Evolutionary conservation across 164 flowering plant genomes (phyloP).

Genomic region (Hamamelis virginiana): DNA sequence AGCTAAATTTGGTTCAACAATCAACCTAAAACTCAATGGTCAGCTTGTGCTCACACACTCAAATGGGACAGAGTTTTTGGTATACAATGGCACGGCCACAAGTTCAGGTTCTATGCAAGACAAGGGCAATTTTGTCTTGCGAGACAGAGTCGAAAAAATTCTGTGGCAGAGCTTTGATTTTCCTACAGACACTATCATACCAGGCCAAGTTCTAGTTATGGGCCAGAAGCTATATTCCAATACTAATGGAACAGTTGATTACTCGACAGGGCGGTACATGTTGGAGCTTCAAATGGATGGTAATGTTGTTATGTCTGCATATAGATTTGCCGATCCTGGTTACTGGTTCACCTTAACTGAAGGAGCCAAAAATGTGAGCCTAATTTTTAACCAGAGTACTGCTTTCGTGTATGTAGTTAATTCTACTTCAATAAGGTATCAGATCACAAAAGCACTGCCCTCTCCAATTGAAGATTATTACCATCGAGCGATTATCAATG

Average conservation of each 20-base stretch:
- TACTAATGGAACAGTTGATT: constrained; percentile 16
- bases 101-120: constrained; percentile 11
- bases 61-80: constrained; percentile 6
- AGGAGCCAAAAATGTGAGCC: constrained; percentile 6
- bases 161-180: constrained; percentile 23
- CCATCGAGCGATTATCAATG: constrained; percentile 18
- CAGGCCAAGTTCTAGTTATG: constrained; percentile 16
- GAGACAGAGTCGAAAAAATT: neutral
- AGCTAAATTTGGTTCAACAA: constrained; percentile 16
- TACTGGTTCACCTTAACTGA: constrained; percentile 12
- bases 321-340: constrained; percentile 17
- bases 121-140: constrained; percentile 20
- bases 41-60: constrained; percentile 18
- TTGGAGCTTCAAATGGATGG: constrained; percentile 23
- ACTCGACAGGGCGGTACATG: constrained; percentile 22
- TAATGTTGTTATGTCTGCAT: constrained; percentile 18
- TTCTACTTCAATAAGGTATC: neutral
- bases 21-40: constrained; percentile 13
- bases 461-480: constrained; percentile 19
- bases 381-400: constrained; percentile 15
- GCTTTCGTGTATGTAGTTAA: constrained; percentile 4
- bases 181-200: constrained; percentile 20
- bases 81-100: constrained; percentile 10
- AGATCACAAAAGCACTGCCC: neutral
- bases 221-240: constrained; percentile 20